These are phyloP conservation scores for Sequoia sempervirens DNA, from an alignment of 75 land plant genomes.

Conservation along the genomic window DNA sequence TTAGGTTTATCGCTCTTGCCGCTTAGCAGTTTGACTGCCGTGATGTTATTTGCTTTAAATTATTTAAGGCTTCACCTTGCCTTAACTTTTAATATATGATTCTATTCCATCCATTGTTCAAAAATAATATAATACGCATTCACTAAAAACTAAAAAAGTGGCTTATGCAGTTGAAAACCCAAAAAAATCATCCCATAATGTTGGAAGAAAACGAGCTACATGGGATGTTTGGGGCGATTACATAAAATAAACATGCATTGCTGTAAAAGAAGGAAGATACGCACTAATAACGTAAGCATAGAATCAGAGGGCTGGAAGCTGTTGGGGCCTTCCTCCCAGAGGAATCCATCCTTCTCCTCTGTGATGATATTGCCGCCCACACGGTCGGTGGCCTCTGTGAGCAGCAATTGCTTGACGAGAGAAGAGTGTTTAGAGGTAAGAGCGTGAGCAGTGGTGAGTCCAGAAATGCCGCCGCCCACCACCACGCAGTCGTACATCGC, in stretches of 20 bases:
- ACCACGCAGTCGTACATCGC: slow-evolving; percentile 69
- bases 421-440: slow-evolving; percentile 50
- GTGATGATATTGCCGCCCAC: slow-evolving; percentile 93
- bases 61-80: no score
- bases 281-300: slow-evolving; percentile 78
- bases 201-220: neutral
- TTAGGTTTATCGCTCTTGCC: no score
- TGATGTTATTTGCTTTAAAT: no score
- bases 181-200: no score
- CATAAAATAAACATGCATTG: neutral
- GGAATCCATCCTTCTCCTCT: slow-evolving; percentile 70
- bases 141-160: no score
- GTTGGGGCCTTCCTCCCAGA: slow-evolving; percentile 99
- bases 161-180: no score
- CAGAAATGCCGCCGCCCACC: slow-evolving; percentile 88
- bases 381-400: slow-evolving; percentile 82
- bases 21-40: no score
- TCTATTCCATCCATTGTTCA: no score
- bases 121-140: no score
- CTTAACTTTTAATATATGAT: no score
- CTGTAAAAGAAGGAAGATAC: neutral
- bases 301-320: slow-evolving; percentile 96
- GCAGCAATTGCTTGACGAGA: slow-evolving; percentile 36
- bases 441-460: slow-evolving; percentile 89
- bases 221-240: neutral